These are phyloP conservation scores for Rubia tinctorum DNA, from an alignment of 305 asterid species.

Conservation along the genomic window DNA sequence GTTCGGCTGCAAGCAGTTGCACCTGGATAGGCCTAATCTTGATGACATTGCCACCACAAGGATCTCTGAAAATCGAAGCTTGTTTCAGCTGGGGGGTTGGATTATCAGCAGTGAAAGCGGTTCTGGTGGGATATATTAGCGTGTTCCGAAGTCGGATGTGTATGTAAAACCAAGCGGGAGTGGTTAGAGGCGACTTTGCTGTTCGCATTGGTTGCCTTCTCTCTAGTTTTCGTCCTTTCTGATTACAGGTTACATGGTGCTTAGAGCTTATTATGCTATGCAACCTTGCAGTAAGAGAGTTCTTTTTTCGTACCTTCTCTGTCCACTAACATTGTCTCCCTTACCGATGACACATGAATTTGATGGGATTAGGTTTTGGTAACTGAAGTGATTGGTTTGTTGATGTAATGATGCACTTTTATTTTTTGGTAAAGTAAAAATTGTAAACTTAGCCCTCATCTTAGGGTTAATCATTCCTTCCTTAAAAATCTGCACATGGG, in stretches of 20 bases:
- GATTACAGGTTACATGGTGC: background rate
- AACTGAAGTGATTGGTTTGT: no score
- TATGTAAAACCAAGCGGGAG: background rate
- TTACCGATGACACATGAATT: no score
- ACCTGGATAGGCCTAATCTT: background rate
- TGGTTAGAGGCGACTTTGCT: background rate
- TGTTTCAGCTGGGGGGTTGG: background rate
- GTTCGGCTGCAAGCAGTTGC: background rate
- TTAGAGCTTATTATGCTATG: background rate
- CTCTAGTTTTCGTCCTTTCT: background rate
- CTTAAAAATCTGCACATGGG: no score
- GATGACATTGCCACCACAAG: background rate
- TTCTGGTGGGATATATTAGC: background rate
- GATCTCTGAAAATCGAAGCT: background rate
- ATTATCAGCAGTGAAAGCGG: background rate
- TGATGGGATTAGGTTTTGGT: no score
- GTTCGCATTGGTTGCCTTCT: background rate
- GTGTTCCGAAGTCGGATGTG: background rate
- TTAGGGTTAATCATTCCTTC: no score
- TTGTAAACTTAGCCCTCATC: no score
- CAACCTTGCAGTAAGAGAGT: background rate
- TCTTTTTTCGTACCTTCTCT: no score
- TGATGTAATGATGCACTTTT: no score
- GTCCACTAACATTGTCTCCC: no score
- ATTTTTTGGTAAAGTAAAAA: no score